Base-by-base conservation (phyloP, 371 early-diverging fungal species). In the Dinochytrium kinnereticum region DNA sequence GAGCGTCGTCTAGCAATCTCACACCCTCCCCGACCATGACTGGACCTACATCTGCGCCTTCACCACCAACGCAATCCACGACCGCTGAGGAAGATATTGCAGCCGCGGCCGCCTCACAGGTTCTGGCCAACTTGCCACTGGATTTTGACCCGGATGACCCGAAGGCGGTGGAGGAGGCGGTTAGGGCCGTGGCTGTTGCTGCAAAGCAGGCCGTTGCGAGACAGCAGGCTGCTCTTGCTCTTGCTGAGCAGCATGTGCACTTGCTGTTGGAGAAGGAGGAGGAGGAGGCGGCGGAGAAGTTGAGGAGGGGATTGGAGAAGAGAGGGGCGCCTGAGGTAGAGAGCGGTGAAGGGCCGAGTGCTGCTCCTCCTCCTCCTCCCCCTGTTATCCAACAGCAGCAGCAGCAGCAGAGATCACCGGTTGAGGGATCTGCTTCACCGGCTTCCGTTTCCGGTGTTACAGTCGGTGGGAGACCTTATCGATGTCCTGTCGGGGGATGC, bases 401-500 rank as follows among this genome's bases (percentile, higher is more conserved):
- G 5, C n/a, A 21, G 26, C 26, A 13, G 24, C 55, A 13, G 5
- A 53, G 26, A 5, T 21, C n/a, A n/a, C 55, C 55, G 5, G 26
- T 26, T 5, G 55, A 53, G 26, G 55, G 55, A 24, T 53, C 55
- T 13, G 7, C 13, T 7, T 53, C 55, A 5, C 55, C 55, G 13
- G 55, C 55, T 13, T n/a, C n/a, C 17, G 55, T 26, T 7, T 53
- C 55, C 5, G 55, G 55, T 13, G 26, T n/a, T 5, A 5, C 24
- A 26, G 26, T 53, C 17, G 55, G 55, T 53, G 55, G 17, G 34
- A 15, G 78, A 0, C 81, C 81, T 37, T 81, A 74, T 64, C 78
- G 73, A 72, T 82, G 82, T 73, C 72, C 72, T 26, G 78, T 78
- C 10, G 51, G n/a, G 3, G 77, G 76, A 28, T 80, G 80, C 76